Evolutionary conservation across 495 filamentous ascomycete genomes (phyloP).

Genomic region (Terfezia claveryi): DNA sequence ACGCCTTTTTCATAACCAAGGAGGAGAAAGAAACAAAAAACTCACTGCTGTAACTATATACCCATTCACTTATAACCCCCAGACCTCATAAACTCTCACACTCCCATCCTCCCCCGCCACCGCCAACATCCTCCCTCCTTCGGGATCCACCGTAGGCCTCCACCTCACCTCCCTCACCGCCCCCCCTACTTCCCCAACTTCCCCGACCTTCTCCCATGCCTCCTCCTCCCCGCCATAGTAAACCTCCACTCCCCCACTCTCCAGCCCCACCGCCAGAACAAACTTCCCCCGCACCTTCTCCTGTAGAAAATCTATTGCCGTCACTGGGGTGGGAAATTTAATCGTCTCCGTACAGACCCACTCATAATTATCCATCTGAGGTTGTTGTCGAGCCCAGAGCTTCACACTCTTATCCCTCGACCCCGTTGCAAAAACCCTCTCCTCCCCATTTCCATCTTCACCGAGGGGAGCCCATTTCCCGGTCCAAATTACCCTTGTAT

Average conservation of each 20-base stretch:
- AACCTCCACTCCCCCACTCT: constrained; percentile 32
- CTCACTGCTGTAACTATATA: no score
- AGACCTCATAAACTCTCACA: constrained; percentile 45
- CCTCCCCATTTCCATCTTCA: constrained; percentile 2
- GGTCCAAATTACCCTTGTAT: constrained; percentile 76
- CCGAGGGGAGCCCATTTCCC: constrained; percentile 48
- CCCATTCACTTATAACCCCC: not conserved
- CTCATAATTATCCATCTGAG: no score
- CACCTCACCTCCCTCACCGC: constrained; percentile 55
- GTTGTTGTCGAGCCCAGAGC: constrained; percentile 33
- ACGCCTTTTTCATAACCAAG: no score
- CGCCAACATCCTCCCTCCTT: constrained; percentile 34
- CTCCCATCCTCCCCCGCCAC: constrained; percentile 70
- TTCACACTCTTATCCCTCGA: constrained; percentile 71
- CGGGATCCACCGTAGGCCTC: constrained; percentile 30
- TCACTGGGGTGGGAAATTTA: no score
- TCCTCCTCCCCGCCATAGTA: constrained; percentile 20
- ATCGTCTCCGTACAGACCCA: no score
- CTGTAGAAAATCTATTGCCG: constrained; percentile 48
- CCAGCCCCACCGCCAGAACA: constrained; percentile 45
- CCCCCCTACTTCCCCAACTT: constrained; percentile 25
- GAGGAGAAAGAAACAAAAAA: no score
- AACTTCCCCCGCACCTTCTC: constrained; percentile 22
- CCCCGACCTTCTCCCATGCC: not conserved
- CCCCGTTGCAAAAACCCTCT: constrained; percentile 56